phyloP scores from a whole-genome alignment of 139 green algal genomes.

The Monoraphidium neglectum region DNA sequence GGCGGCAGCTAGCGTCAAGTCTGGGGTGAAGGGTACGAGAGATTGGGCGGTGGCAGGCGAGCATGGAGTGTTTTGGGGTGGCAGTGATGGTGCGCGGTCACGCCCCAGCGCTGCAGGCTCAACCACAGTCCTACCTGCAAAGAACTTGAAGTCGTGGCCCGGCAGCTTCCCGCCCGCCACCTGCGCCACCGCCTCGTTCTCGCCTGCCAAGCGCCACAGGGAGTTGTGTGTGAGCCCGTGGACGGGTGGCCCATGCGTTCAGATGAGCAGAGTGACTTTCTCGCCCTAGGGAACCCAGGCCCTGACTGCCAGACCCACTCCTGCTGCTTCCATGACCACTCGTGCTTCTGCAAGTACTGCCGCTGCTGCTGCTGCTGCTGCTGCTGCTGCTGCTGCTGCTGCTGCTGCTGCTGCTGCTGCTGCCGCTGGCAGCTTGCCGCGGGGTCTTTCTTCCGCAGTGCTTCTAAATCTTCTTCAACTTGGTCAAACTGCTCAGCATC shows the following conservation, averaged over 20 bases:
- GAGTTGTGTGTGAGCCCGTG: no score
- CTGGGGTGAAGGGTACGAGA: not conserved
- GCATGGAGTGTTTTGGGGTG: not conserved
- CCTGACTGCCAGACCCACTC: no score
- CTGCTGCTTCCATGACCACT: no score
- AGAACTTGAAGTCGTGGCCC: conserved; percentile 63
- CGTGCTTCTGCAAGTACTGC: no score
- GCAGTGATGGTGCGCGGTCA: conserved; percentile 46
- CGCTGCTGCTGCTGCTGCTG: not conserved
- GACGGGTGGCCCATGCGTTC: no score
- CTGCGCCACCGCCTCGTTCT: no score
- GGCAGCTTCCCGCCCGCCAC: conserved; percentile 18
- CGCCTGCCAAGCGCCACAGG: no score
- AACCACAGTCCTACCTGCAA: conserved; percentile 56
- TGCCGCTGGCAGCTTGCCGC: not conserved
- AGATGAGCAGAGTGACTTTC: no score
- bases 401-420: not conserved
- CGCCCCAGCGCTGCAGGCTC: conserved; percentile 49
- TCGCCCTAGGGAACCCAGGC: no score
- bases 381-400: not conserved
- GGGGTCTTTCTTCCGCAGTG: not conserved
- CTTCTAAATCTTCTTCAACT: not conserved
- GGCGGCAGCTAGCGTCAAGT: not conserved
- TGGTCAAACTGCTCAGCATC: not conserved
- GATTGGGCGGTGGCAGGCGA: not conserved